Percentiles rank a stretch among this genome's conserved stretches.
Evolutionary conservation across 768 basidiomycete genomes (phyloP).

Genomic region (Podaxis mareebaensis): DNA sequence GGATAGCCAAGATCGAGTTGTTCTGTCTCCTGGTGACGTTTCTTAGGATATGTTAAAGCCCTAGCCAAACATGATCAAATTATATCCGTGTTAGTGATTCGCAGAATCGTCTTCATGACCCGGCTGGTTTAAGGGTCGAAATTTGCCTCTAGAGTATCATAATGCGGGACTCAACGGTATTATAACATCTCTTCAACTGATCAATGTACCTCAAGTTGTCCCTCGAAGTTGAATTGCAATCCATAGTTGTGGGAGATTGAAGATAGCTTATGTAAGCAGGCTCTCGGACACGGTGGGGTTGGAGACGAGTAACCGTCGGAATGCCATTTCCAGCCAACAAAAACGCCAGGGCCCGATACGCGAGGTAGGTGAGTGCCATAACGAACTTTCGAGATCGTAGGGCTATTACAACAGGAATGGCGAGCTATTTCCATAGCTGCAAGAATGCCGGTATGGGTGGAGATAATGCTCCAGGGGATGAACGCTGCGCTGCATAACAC

Average conservation of each 20-base stretch:
- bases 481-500: not conserved
- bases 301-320: conserved; percentile 11
- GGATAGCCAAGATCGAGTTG: not conserved
- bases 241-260: not conserved
- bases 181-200: not conserved
- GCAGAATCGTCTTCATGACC: not conserved
- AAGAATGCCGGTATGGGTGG: not conserved
- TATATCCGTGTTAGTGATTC: not conserved
- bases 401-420: not conserved
- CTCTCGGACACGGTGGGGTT: not conserved
- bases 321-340: not conserved
- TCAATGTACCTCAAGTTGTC: not conserved
- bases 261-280: not conserved
- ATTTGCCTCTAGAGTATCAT: not conserved
- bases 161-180: not conserved
- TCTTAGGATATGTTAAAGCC: not conserved
- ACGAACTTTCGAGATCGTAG: no score
- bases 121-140: not conserved
- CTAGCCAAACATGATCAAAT: not conserved
- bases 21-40: not conserved
- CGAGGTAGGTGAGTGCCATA: not conserved
- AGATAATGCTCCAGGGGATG: not conserved
- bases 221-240: not conserved
- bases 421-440: not conserved
- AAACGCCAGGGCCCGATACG: not conserved